Evolutionary conservation across 352 stramenopile species (phyloP).

Genomic region (Pythium aquatile): DNA sequence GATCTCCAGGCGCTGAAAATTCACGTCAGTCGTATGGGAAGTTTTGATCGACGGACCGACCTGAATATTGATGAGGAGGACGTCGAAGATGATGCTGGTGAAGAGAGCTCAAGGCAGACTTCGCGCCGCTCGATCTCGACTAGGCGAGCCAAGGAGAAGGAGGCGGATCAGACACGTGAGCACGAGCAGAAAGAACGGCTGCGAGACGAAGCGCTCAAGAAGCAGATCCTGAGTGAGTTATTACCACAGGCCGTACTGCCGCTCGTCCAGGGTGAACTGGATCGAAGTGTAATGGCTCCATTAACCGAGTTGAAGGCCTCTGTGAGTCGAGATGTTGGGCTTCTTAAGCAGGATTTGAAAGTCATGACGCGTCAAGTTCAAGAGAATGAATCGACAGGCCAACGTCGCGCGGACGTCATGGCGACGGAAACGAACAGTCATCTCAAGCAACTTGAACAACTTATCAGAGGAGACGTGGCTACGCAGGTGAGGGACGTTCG

Average conservation of each 20-base stretch:
- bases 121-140: not conserved
- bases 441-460: conserved; percentile 14
- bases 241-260: conserved; percentile 17
- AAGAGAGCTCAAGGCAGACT: not conserved
- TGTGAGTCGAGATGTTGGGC: conserved; percentile 3
- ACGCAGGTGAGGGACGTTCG: conserved; percentile 12
- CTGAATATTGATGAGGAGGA: conserved; percentile 10
- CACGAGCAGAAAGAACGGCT: conserved; percentile 7
- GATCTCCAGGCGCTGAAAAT: conserved; percentile 60
- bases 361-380: conserved; percentile 4
- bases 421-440: not conserved
- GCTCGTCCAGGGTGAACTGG: conserved; percentile 18
- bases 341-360: conserved; percentile 11
- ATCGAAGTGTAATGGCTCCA: not conserved
- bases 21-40: conserved; percentile 43
- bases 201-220: conserved; percentile 29
- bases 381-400: conserved; percentile 8
- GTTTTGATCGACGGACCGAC: conserved; percentile 2
- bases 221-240: conserved; percentile 11
- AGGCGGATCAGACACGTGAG: conserved; percentile 4
- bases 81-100: conserved; percentile 13
- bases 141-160: conserved; percentile 12
- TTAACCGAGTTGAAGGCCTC: not conserved
- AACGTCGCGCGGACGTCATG: conserved; percentile 3
- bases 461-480: conserved; percentile 11